Evolutionary conservation across 345 rosid genomes (phyloP), one percentile per base, ranked within the genome.

Genomic region (Eucalyptus pauciflora): DNA sequence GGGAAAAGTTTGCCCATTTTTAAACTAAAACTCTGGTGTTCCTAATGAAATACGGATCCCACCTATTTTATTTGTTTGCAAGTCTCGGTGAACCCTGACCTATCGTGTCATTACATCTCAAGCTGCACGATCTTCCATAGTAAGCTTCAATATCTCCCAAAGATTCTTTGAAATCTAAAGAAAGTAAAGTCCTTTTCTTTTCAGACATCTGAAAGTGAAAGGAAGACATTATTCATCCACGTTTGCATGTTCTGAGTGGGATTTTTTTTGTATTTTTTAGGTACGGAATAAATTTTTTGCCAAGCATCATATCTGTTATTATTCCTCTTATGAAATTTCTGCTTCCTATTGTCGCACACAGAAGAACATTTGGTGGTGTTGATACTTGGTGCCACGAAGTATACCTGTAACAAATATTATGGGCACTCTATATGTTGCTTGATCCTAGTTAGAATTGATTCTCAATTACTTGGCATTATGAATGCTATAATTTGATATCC

Each of bases 401-500:
- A 37, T 37, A 76, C 48, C 48, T 20, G 85, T 41, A 41, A 76
- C 85, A 76, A 41, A 76, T 41, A 41, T 41, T 76, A 41, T 76
- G 48, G 48, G 85, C 48, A 76, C 85, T 51, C 64, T 41, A 76
- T 76, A 41, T 41, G 48, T 41, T 41, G 14, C 85, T 89, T 86
- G 93, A 92, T 91, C 89, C 79, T 20, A 76, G 48, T 20, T 41
- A 41, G 85, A 10, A 76, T 76, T 20, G 48, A 76, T 89, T 91
- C 90, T 92, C 90, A 90, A 91, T 90, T n/a, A 20, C 15, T 41
- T 41, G 48, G 85, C 15, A 41, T 46, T 62, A 31, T 45, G 45
- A 93, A 88, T 93, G 85, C 85, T 71, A 5, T 71, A 71, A 33
- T 33, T 33, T 9, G 25, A 90, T 90, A 71, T 91, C 93, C n/a